Evolutionary conservation across 2,329 filamentous ascomycete genomes (phyloP).

Genomic region (Zymoseptoria passerinii): DNA sequence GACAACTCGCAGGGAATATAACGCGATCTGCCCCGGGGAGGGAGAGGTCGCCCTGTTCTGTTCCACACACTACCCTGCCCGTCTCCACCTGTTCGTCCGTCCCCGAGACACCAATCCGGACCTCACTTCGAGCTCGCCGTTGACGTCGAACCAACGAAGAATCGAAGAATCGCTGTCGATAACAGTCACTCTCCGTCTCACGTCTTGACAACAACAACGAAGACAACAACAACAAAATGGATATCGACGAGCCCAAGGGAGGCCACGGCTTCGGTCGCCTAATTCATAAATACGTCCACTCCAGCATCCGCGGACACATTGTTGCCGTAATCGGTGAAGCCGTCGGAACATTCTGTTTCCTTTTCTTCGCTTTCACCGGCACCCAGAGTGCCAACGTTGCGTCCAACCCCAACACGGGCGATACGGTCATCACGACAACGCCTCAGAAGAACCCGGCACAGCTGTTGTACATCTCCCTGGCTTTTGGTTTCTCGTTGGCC

Average conservation of each 20-base stretch:
- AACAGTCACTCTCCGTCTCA: not conserved
- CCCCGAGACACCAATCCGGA: not conserved
- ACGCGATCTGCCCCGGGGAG: not conserved
- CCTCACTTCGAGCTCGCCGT: not conserved
- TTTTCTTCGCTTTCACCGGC: constrained; percentile 30
- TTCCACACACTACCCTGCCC: not conserved
- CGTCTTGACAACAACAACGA: constrained; percentile 4
- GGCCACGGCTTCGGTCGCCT: constrained; percentile 22
- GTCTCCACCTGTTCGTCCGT: not conserved
- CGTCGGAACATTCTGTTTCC: constrained; percentile 35
- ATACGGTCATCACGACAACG: constrained; percentile 13
- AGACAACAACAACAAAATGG: constrained; percentile 20
- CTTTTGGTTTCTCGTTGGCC: constrained; percentile 26
- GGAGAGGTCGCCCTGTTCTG: too few relatives aligned
- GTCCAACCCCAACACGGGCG: not conserved
- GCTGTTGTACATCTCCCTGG: constrained; percentile 19
- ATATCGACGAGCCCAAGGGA: constrained; percentile 12
- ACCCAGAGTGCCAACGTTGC: constrained; percentile 24
- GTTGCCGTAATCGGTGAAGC: constrained; percentile 27
- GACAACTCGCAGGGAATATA: not conserved
- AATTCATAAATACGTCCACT: constrained; percentile 15
- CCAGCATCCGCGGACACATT: constrained; percentile 24
- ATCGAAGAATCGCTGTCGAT: not conserved
- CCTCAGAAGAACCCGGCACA: constrained; percentile 2
- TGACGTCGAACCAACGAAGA: not conserved